Conservation (phyloP, 805 yeast genomes). For the Saturnispora silvae region DNA sequence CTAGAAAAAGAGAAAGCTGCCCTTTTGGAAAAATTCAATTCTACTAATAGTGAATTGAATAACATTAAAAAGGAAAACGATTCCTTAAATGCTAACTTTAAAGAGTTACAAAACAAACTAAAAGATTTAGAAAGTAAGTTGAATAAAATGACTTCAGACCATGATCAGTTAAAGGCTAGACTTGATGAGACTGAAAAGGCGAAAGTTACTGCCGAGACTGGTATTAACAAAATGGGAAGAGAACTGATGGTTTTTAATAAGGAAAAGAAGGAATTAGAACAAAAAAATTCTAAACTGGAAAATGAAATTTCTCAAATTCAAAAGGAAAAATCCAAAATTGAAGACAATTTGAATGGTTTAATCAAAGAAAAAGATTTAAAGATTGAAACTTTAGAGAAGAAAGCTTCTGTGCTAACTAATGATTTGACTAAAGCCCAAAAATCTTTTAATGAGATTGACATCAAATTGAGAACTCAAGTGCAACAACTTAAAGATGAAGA, state of each 20-base stretch:
- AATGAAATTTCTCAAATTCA: constrained; percentile 28
- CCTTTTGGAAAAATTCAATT: constrained; percentile 14
- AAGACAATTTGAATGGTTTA: constrained; percentile 19
- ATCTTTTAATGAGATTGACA: constrained; percentile 20
- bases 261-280: constrained; percentile 43
- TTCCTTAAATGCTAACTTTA: constrained; percentile 28
- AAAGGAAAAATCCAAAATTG: constrained; percentile 23
- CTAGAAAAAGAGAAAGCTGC: constrained; percentile 22
- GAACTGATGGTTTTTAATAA: constrained; percentile 62
- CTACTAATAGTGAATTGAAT: constrained; percentile 20
- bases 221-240: constrained; percentile 81
- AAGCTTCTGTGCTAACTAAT: constrained; percentile 9
- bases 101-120: constrained; percentile 12
- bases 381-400: constrained; percentile 16
- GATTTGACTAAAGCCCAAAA: constrained; percentile 17
- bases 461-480: constrained; percentile 16
- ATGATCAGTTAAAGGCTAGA: constrained; percentile 23
- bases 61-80: constrained; percentile 16
- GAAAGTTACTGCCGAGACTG: constrained; percentile 56
- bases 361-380: constrained; percentile 17
- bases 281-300: constrained; percentile 32
- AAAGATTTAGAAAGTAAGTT: constrained; percentile 17
- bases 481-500: constrained; percentile 19
- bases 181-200: constrained; percentile 25
- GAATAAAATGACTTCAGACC: constrained; percentile 13